These are phyloP conservation scores for Termitomyces sp. DNA, from an alignment of 768 basidiomycete genomes.

Conservation along the genomic window DNA sequence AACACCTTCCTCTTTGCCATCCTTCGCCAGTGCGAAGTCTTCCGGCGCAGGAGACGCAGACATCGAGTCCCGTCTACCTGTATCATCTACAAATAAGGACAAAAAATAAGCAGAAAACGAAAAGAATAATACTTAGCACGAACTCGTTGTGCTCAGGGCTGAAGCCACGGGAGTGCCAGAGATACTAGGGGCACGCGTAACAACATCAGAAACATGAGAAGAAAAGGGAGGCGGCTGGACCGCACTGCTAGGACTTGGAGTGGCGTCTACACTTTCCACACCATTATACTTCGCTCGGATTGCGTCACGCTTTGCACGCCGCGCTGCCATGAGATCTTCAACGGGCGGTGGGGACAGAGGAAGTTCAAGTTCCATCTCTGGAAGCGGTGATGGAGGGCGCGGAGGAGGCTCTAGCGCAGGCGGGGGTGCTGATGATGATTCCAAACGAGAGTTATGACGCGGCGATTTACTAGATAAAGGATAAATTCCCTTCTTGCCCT, in stretches of 20 bases:
- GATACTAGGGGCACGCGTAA: constrained; percentile 48
- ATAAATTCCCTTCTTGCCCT: not conserved
- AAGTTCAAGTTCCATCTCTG: constrained; percentile 49
- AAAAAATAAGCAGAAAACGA: not conserved
- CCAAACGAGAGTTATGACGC: constrained; percentile 24
- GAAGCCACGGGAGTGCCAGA: constrained; percentile 25
- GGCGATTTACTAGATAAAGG: constrained; percentile 58
- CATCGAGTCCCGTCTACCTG: constrained; percentile 46
- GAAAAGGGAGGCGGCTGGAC: constrained; percentile 61
- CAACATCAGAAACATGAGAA: constrained; percentile 56
- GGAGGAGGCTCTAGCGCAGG: constrained; percentile 3
- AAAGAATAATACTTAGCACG: constrained; percentile 11
- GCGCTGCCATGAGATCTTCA: constrained; percentile 61
- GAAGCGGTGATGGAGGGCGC: constrained; percentile 11
- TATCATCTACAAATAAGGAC: not conserved
- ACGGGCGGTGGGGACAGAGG: constrained; percentile 48
- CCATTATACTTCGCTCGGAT: constrained; percentile 75
- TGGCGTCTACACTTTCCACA: constrained; percentile 39
- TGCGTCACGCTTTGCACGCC: constrained; percentile 67
- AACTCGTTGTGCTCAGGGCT: constrained; percentile 5
- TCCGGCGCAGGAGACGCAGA: constrained; percentile 55
- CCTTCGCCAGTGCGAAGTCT: constrained; percentile 67
- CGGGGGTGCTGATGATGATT: not conserved
- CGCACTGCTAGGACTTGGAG: constrained; percentile 68
- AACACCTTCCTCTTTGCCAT: constrained; percentile 43